These are phyloP conservation scores for Viola pubescens DNA, from an alignment of 441 rosid species.

Conservation along the genomic window DNA sequence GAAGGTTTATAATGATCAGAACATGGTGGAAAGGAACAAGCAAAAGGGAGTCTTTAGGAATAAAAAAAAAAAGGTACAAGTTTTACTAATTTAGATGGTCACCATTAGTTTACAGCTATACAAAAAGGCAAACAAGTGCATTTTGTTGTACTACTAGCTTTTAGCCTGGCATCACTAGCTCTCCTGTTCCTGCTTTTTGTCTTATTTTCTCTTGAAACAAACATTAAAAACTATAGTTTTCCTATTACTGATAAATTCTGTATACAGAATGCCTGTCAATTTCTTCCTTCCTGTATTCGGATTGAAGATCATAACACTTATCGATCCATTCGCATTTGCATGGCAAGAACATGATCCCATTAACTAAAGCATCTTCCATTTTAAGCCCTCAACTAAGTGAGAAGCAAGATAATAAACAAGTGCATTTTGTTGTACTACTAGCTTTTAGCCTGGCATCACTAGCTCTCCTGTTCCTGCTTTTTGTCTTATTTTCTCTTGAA, in stretches of 20 bases:
- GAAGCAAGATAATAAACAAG: not conserved
- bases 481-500: not conserved
- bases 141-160: not conserved
- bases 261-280: too few relatives aligned
- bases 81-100: slow-evolving; percentile 15
- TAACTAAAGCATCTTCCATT: slow-evolving; percentile 7
- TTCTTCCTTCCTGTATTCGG: too few relatives aligned
- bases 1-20: slow-evolving; percentile 12
- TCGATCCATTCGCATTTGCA: not conserved
- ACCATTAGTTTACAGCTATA: slow-evolving; percentile 16
- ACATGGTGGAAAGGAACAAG: not conserved
- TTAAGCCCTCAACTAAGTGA: not conserved
- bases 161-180: not conserved
- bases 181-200: not conserved
- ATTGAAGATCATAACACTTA: not conserved
- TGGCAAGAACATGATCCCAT: not conserved
- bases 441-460: slow-evolving; percentile 2
- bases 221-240: not conserved
- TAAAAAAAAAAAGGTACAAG: not conserved
- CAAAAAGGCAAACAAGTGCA: slow-evolving; percentile 4
- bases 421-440: not conserved
- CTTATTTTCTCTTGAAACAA: too few relatives aligned
- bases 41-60: not conserved
- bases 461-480: not conserved
- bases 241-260: not conserved